A percentile compares a stretch with the other conserved stretches of the same genome.
These are phyloP conservation scores for Diplodia mutila DNA, from an alignment of 2,329 filamentous ascomycete genomes.

Conservation along the genomic window DNA sequence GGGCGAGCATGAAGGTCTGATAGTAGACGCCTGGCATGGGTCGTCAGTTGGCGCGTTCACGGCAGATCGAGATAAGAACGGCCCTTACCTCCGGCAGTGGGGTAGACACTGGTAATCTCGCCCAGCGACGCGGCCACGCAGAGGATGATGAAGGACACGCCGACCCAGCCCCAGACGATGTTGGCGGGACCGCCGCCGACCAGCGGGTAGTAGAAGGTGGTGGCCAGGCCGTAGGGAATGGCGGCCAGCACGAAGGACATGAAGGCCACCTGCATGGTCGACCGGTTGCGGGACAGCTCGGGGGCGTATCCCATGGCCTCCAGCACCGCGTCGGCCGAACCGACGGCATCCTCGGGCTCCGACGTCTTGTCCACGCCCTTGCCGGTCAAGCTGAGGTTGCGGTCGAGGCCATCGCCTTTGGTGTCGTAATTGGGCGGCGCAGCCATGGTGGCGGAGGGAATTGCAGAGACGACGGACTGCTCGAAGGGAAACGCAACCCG, in stretches of 20 bases:
- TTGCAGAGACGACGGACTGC: not conserved
- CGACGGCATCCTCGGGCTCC: not conserved
- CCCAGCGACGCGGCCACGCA: conserved; percentile 72
- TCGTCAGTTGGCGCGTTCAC: not conserved
- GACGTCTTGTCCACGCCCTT: conserved; percentile 11
- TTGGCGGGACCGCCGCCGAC: conserved; percentile 68
- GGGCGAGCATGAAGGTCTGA: conserved; percentile 75
- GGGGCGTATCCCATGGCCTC: conserved; percentile 68
- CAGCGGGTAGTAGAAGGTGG: conserved; percentile 70
- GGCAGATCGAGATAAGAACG: not conserved
- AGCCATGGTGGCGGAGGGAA: conserved; percentile 8
- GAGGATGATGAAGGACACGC: conserved; percentile 69
- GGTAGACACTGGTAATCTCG: conserved; percentile 76
- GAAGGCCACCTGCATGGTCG: conserved; percentile 71
- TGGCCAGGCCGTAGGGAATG: conserved; percentile 74
- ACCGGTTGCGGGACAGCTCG: conserved; percentile 66
- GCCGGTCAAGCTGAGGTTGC: conserved; percentile 11
- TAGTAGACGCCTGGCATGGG: conserved; percentile 63
- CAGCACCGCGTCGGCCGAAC: conserved; percentile 41
- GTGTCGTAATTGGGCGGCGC: not conserved
- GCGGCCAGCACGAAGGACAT: conserved; percentile 78
- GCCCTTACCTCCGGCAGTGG: conserved; percentile 66
- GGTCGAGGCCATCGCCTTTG: not conserved
- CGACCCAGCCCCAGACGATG: conserved; percentile 74
- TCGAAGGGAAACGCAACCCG: not conserved